A percentile compares a stretch with the other conserved stretches of the same genome.
Conservation (phyloP, 2,329 filamentous ascomycete genomes). For the Huntiella bhutanensis region DNA sequence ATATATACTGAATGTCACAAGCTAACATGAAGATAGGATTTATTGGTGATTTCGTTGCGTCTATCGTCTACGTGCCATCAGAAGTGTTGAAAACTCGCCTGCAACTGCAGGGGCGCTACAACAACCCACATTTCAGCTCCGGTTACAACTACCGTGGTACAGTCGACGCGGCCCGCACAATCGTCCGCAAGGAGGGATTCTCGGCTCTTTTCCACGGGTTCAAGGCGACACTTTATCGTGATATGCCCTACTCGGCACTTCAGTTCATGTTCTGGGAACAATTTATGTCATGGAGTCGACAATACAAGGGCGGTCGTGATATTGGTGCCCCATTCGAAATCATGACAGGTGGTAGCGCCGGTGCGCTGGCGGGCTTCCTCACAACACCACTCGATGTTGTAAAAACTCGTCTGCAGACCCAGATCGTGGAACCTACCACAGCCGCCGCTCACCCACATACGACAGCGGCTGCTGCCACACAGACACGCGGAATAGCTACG, state of each 20-base stretch:
- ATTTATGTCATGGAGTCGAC: slow-evolving; percentile 62
- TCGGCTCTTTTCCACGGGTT: slow-evolving; percentile 89
- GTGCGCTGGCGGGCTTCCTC: slow-evolving; percentile 80
- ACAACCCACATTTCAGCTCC: slow-evolving; percentile 83
- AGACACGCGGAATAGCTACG: slow-evolving; percentile 66
- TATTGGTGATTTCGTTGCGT: slow-evolving; percentile 77
- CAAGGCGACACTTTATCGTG: slow-evolving; percentile 83
- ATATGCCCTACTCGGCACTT: slow-evolving; percentile 85
- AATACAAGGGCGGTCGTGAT: slow-evolving; percentile 60
- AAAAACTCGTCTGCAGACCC: slow-evolving; percentile 90
- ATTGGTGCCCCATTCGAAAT: slow-evolving; percentile 77
- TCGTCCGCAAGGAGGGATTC: slow-evolving; percentile 64
- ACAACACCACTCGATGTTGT: slow-evolving; percentile 95
- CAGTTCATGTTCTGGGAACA: slow-evolving; percentile 99
- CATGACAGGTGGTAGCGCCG: slow-evolving; percentile 71
- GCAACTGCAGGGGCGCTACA: slow-evolving; percentile 83
- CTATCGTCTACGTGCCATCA: slow-evolving; percentile 84
- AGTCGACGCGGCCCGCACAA: slow-evolving; percentile 66
- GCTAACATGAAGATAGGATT: slow-evolving; percentile 41
- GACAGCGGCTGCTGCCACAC: slow-evolving; percentile 18
- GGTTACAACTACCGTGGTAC: slow-evolving; percentile 93
- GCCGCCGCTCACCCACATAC: slow-evolving; percentile 17
- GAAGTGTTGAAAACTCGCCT: slow-evolving; percentile 96
- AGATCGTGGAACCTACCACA: slow-evolving; percentile 31
- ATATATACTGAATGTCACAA: slow-evolving; percentile 4